phyloP scores from a whole-genome alignment of 805 yeast genomes.

The Cyberlindnera sargentensis region DNA sequence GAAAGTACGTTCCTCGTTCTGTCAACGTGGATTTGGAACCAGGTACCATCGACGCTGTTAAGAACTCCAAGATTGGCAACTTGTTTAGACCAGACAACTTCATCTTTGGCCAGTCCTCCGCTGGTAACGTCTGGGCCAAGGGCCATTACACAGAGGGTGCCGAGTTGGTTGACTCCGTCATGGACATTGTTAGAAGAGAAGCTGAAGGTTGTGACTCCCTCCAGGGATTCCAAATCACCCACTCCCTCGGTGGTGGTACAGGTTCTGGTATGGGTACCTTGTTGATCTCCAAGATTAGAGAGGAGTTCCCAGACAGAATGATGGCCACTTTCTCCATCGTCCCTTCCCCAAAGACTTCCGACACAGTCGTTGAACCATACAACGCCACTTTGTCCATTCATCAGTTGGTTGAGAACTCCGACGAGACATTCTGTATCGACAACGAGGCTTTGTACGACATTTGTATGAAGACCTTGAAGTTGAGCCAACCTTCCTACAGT shows the following conservation, averaged over 20 bases:
- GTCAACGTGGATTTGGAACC: slow-evolving; percentile 97
- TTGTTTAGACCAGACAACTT: slow-evolving; percentile 97
- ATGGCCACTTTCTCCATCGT: slow-evolving; percentile 91
- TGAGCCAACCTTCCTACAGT: slow-evolving; percentile 81
- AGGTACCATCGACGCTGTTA: slow-evolving; percentile 94
- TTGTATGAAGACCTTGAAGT: slow-evolving; percentile 93
- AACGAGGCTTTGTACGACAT: slow-evolving; percentile 98
- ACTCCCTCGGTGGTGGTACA: slow-evolving; percentile 98
- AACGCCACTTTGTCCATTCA: slow-evolving; percentile 96
- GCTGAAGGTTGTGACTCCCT: slow-evolving; percentile 95
- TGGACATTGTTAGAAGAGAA: slow-evolving; percentile 94
- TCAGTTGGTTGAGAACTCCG: slow-evolving; percentile 96
- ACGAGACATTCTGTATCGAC: slow-evolving; percentile 98
- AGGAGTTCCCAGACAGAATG: slow-evolving; percentile 94
- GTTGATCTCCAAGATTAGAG: slow-evolving; percentile 83
- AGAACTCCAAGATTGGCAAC: slow-evolving; percentile 87
- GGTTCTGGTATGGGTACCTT: slow-evolving; percentile 97
- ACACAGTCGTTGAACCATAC: slow-evolving; percentile 97
- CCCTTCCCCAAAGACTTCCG: slow-evolving; percentile 96
- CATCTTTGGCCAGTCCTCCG: slow-evolving; percentile 97
- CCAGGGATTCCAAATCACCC: slow-evolving; percentile 96
- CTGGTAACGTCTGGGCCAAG: slow-evolving; percentile 97
- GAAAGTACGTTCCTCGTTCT: slow-evolving; percentile 97
- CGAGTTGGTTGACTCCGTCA: slow-evolving; percentile 86
- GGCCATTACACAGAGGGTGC: slow-evolving; percentile 98